These are phyloP conservation scores for Beauveria australis DNA, from an alignment of 2,329 filamentous ascomycete species.

Conservation along the genomic window DNA sequence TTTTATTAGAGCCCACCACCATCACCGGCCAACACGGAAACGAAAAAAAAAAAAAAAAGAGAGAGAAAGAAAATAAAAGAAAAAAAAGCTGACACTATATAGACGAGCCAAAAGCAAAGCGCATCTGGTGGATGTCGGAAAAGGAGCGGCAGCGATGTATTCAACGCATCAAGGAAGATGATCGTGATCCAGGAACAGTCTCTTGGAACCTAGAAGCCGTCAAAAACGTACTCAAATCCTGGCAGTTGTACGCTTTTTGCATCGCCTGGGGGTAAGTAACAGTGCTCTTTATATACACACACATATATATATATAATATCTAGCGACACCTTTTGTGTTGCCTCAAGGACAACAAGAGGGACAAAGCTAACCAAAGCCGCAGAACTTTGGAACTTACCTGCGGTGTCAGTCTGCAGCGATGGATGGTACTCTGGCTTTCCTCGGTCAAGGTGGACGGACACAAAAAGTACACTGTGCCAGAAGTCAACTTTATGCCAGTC, in stretches of 20 bases:
- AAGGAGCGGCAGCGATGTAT: conserved; percentile 1
- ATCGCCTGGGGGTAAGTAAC: not conserved
- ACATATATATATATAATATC: no score
- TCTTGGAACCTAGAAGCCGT: not conserved
- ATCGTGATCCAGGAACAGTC: not conserved
- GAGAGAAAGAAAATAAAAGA: not conserved
- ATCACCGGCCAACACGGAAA: not conserved
- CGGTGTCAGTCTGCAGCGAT: conserved; percentile 3
- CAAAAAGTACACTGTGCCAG: not conserved
- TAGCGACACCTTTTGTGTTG: no score
- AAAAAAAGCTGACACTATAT: not conserved
- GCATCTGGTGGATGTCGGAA: conserved; percentile 12
- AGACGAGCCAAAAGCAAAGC: conserved; percentile 6
- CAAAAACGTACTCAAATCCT: not conserved
- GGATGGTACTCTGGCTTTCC: conserved; percentile 9
- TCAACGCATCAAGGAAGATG: conserved; percentile 2
- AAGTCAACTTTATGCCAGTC: not conserved
- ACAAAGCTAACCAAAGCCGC: not conserved
- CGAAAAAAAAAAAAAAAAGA: not conserved
- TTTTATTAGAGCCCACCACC: not conserved
- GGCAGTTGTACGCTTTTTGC: not conserved
- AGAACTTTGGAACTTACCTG: conserved; percentile 3
- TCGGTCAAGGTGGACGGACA: not conserved
- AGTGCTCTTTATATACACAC: no score
- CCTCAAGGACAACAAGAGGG: no score